Base-by-base conservation (phyloP, 1,284 basidiomycete species). In the Marasmius oreades region DNA sequence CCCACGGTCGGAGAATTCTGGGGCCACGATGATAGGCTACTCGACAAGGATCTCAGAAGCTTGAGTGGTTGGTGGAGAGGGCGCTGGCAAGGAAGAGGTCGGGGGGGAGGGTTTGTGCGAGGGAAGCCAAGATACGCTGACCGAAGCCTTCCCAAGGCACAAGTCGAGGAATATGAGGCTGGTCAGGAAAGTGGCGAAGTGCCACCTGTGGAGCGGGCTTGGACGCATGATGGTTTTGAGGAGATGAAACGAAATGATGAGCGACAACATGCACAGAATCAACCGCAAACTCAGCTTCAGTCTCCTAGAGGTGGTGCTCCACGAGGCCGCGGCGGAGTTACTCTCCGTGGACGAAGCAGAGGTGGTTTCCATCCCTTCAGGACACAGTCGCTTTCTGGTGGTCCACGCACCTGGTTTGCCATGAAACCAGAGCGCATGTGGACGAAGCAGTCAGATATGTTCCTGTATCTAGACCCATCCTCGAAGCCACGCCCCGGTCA, bases 1-100 rank as follows among this genome's bases (percentile, higher is more conserved):
- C 93, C 93, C 22, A 88, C 84, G 24, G 88, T 93, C 12, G 93
- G 93, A 58, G 86, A 88, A 60, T 95, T 95, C 66, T 95, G 92
- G 92, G 87, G 90, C 7, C 93, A 95, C 66, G 93, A 95, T 68
- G 92, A 95, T 69, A 85, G 93, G 50, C 73, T 88, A 60, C 72
- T 87, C 69, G 90, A 85, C 72, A 90, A 85, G 73, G 84, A 86
- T 62, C 70, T 89, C 52, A 81, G 86, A 57, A 87, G 84, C 69
- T 72, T 90, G 57, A 90, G 86, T 74, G 85, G 79, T 7, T 93
- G 88, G 90, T 89, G 90, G 90, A 78, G 88, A 61, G 90, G 85
- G 44, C 81, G 81, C 57, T 87, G 89, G 85, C 81, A 87, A 65
- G 80, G 82, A 46, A 78, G 86, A 16, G 81, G 84, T 11, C 79